phyloP scores from a whole-genome alignment of 2,329 filamentous ascomycete genomes.

The Chrysosporium keratinophilum region DNA sequence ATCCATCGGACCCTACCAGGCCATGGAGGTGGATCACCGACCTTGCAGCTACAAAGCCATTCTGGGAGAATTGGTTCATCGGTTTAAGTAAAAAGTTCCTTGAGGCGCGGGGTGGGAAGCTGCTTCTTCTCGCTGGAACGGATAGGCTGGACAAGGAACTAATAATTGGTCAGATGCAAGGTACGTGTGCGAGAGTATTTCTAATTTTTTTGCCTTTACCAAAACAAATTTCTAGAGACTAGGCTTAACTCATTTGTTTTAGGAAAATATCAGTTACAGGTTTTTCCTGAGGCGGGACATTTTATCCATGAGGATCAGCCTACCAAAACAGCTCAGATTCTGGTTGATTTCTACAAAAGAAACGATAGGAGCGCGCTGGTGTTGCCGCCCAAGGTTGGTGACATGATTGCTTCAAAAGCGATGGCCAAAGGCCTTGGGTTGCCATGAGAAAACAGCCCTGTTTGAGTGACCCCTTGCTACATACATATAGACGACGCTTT shows the following conservation, averaged over 20 bases:
- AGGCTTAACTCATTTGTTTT: background rate
- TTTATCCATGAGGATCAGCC: conserved; percentile 95
- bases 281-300: conserved; percentile 89
- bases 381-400: conserved; percentile 81
- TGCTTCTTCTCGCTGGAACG: conserved; percentile 76
- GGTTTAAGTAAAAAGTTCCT: conserved; percentile 85
- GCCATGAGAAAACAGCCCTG: background rate
- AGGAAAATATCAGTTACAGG: conserved; percentile 87
- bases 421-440: conserved; percentile 29
- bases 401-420: conserved; percentile 44
- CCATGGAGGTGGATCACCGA: conserved; percentile 81
- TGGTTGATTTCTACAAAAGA: conserved; percentile 83
- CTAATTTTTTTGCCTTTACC: background rate
- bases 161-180: conserved; percentile 96
- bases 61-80: conserved; percentile 90
- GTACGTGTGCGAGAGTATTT: conserved; percentile 36
- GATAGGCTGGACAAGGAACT: conserved; percentile 83
- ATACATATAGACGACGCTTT: background rate
- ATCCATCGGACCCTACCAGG: conserved; percentile 33
- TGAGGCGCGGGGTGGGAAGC: conserved; percentile 66
- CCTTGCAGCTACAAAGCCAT: conserved; percentile 69
- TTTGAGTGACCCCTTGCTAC: background rate
- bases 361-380: conserved; percentile 81
- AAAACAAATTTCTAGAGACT: background rate
- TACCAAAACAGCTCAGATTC: conserved; percentile 70